A percentile compares a stretch with the other conserved stretches of the same genome.
phyloP scores from a whole-genome alignment of 768 basidiomycete species.

The Rhizopogon sp. region DNA sequence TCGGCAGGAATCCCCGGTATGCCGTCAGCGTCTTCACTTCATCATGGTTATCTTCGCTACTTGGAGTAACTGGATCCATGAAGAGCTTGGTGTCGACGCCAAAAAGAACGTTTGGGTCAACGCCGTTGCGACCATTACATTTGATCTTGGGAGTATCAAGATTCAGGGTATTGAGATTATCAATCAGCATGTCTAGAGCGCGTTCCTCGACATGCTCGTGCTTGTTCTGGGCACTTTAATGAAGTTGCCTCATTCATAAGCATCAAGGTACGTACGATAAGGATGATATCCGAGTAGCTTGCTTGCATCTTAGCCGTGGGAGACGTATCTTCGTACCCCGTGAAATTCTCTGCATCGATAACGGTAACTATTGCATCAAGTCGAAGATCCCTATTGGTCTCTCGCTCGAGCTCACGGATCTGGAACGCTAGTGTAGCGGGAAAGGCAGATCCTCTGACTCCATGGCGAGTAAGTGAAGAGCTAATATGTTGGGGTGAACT shows the following conservation, averaged over 20 bases:
- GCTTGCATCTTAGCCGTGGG: constrained; percentile 93
- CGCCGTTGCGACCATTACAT: constrained; percentile 56
- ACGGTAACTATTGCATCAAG: constrained; percentile 92
- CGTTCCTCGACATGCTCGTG: constrained; percentile 83
- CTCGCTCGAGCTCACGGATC: constrained; percentile 82
- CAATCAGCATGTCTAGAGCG: constrained; percentile 75
- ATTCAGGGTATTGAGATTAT: constrained; percentile 86
- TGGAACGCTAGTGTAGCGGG: constrained; percentile 95
- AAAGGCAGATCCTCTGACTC: constrained; percentile 81
- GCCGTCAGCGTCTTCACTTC: constrained; percentile 84
- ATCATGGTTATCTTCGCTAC: constrained; percentile 49
- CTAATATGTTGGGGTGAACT: constrained; percentile 18
- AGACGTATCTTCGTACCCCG: constrained; percentile 88
- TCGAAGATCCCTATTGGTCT: constrained; percentile 69
- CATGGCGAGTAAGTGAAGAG: constrained; percentile 1
- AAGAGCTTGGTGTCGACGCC: constrained; percentile 88
- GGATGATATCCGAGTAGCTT: constrained; percentile 89
- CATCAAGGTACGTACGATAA: constrained; percentile 53
- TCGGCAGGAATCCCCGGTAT: constrained; percentile 32
- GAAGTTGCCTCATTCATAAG: constrained; percentile 6
- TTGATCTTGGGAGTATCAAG: constrained; percentile 84
- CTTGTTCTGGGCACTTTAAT: constrained; percentile 58
- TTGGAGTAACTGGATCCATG: constrained; percentile 14
- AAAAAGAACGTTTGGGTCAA: constrained; percentile 79
- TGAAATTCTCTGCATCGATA: constrained; percentile 87